Conservation (phyloP, 345 rosid species). For the Salix brachista region DNA sequence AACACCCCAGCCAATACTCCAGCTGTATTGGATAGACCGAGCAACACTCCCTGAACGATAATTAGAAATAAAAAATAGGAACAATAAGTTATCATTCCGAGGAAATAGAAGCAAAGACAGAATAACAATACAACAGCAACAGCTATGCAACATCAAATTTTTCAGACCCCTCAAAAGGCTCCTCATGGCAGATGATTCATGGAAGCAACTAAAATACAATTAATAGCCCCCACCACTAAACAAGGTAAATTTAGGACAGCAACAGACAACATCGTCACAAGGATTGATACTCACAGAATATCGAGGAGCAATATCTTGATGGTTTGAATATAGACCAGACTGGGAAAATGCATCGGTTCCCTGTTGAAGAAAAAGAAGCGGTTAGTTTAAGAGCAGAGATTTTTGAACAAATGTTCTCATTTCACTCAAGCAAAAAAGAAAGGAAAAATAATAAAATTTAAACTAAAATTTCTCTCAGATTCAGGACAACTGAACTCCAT, state of each 20-base stretch:
- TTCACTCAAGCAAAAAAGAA: neutral
- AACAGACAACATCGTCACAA: neutral
- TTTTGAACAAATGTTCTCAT: neutral
- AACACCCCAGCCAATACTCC: constrained; percentile 93
- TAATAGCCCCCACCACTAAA: neutral
- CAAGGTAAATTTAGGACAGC: constrained; percentile 4
- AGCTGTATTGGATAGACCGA: constrained; percentile 89
- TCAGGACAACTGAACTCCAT: neutral
- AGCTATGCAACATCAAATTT: neutral
- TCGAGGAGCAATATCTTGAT: constrained; percentile 95
- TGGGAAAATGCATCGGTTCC: constrained; percentile 97
- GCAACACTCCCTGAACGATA: constrained; percentile 67
- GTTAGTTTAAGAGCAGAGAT: neutral
- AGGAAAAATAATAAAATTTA: neutral
- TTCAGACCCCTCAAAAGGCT: neutral
- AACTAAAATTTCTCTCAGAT: neutral
- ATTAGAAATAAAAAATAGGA: neutral
- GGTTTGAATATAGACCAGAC: constrained; percentile 89
- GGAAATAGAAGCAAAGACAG: neutral
- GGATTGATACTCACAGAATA: constrained; percentile 64
- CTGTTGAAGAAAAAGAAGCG: constrained; percentile 18
- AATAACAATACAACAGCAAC: neutral
- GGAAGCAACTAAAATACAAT: neutral
- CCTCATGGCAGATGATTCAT: neutral
- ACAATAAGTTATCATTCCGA: neutral